A percentile compares a stretch with the other conserved stretches of the same genome.
phyloP scores from a whole-genome alignment of 1,284 basidiomycete genomes.

The Microbotryum scabiosae region DNA sequence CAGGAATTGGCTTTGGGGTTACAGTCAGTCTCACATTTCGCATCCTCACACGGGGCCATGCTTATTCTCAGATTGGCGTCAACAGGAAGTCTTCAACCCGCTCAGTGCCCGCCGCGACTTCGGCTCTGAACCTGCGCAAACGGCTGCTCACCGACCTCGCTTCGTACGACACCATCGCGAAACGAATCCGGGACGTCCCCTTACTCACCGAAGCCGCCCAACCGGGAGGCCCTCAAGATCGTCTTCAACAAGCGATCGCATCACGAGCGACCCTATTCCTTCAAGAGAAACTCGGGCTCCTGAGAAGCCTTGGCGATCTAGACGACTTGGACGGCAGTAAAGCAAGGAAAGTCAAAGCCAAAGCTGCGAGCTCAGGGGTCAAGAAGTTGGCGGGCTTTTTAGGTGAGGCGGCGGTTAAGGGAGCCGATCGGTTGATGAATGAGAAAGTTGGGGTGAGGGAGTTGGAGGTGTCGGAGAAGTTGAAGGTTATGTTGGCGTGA shows the following conservation, averaged over 20 bases:
- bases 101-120: conserved; percentile 3
- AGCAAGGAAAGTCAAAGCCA: conserved; percentile 7
- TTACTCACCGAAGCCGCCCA: conserved; percentile 39
- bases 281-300: conserved; percentile 76
- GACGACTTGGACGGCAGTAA: conserved; percentile 14
- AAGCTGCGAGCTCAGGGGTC: conserved; percentile 4
- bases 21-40: too few relatives aligned
- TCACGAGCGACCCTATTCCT: conserved; percentile 71
- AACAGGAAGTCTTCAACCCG: background rate
- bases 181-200: conserved; percentile 67
- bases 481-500: conserved; percentile 33
- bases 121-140: conserved; percentile 26
- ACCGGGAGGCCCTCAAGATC: conserved; percentile 64
- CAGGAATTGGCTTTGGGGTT: conserved; percentile 56
- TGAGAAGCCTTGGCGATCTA: conserved; percentile 48
- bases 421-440: background rate
- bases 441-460: conserved; percentile 12
- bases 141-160: conserved; percentile 34
- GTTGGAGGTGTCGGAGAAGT: conserved; percentile 16
- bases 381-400: conserved; percentile 19
- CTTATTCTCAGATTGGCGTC: background rate
- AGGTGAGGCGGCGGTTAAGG: conserved; percentile 8
- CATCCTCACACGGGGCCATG: too few relatives aligned
- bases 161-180: conserved; percentile 73
- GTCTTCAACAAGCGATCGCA: conserved; percentile 71